phyloP scores from a whole-genome alignment of 2,329 filamentous ascomycete species.

The Pseudogymnoascus pannorum region DNA sequence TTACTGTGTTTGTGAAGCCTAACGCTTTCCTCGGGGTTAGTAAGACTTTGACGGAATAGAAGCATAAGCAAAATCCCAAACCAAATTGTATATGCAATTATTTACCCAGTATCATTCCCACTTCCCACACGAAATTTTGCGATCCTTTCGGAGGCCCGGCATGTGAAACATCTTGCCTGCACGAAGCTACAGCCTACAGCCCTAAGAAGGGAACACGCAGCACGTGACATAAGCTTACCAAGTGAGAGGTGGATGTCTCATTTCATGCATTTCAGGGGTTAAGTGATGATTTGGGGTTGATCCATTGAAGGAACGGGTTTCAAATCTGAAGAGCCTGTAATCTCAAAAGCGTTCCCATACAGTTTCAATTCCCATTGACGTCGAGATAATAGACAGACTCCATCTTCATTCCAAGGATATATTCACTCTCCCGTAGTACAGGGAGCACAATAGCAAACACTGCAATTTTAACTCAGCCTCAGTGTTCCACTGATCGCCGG shows the following conservation, averaged over 20 bases:
- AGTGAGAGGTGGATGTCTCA: neutral
- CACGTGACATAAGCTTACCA: slow-evolving; percentile 7
- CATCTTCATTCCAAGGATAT: neutral
- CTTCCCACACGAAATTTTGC: too few species aligned
- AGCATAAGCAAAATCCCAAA: neutral
- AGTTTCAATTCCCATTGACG: neutral
- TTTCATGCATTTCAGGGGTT: slow-evolving; percentile 4
- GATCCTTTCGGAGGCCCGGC: too few species aligned
- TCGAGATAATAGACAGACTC: neutral
- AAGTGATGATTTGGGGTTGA: neutral
- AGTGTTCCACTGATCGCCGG: neutral
- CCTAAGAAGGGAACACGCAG: neutral
- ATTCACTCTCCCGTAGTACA: neutral
- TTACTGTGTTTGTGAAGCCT: neutral
- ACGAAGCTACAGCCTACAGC: neutral
- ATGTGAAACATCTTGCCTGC: neutral
- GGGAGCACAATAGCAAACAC: neutral
- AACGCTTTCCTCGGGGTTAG: too few species aligned
- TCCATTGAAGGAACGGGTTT: neutral
- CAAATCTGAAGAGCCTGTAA: neutral
- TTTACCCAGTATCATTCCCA: neutral
- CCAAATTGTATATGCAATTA: neutral
- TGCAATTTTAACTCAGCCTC: neutral
- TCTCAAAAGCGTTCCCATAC: neutral
- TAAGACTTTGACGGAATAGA: too few species aligned